Evolutionary conservation across 257 asterid species (phyloP).

Genomic region (Agastache rugosa): DNA sequence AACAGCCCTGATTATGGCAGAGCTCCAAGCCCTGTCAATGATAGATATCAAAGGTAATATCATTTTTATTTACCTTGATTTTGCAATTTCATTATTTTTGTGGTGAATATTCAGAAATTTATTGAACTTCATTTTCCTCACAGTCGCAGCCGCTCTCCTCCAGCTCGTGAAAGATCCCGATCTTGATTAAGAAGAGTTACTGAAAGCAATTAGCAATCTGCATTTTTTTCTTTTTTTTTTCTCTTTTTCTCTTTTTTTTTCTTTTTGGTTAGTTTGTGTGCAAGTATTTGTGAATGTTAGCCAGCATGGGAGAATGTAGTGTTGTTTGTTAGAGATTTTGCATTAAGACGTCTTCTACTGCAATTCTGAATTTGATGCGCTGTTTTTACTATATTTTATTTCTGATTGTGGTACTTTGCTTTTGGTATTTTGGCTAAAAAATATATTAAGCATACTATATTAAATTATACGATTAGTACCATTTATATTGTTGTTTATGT

Average conservation of each 20-base stretch:
- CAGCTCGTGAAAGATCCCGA: slow-evolving; percentile 66
- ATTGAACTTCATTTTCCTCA: slow-evolving; percentile 9
- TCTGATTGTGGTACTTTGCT: slow-evolving; percentile 19
- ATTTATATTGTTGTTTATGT: no score
- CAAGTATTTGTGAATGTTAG: slow-evolving; percentile 28
- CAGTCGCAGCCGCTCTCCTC: slow-evolving; percentile 42
- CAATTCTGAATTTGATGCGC: slow-evolving; percentile 27
- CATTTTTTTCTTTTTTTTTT: background rate
- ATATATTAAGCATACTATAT: background rate
- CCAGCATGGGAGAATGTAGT: slow-evolving; percentile 27
- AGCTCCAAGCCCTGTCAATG: slow-evolving; percentile 64
- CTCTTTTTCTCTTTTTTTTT: background rate
- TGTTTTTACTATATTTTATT: background rate
- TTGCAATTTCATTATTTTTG: slow-evolving; percentile 7
- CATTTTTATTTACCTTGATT: background rate
- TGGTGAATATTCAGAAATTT: background rate
- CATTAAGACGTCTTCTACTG: slow-evolving; percentile 13
- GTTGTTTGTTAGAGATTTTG: slow-evolving; percentile 26
- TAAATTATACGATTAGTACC: no score
- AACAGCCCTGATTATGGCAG: slow-evolving; percentile 64
- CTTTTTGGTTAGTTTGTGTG: background rate
- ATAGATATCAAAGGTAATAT: slow-evolving; percentile 63
- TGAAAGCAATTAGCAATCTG: slow-evolving; percentile 2
- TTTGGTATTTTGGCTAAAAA: background rate
- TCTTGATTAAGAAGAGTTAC: slow-evolving; percentile 51